These are phyloP conservation scores for Alternaria triticimaculans DNA, from an alignment of 2,329 filamentous ascomycete species.

Conservation along the genomic window DNA sequence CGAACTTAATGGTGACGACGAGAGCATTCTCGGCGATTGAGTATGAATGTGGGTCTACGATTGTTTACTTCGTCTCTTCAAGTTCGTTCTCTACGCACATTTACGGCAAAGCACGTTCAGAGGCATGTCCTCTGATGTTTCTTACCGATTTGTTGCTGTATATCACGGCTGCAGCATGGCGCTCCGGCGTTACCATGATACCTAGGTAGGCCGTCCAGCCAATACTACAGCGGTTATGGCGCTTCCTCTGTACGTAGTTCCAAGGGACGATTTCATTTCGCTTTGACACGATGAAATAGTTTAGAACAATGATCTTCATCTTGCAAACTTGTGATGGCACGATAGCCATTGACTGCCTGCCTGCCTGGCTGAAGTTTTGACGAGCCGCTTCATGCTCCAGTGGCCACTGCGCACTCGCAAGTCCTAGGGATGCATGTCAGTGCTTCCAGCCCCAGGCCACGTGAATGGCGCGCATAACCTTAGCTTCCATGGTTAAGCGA, in stretches of 20 bases:
- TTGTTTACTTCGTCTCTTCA: not conserved
- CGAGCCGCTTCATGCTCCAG: not conserved
- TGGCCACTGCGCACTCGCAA: not conserved
- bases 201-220: not conserved
- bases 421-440: not conserved
- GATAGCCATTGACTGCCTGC: not conserved
- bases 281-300: not conserved
- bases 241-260: not conserved
- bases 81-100: not conserved
- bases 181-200: constrained; percentile 15
- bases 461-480: not conserved
- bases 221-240: not conserved
- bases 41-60: constrained; percentile 1
- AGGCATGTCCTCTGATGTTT: not conserved
- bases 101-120: not conserved
- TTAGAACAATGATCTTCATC: not conserved
- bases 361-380: not conserved
- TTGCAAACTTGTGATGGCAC: not conserved
- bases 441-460: not conserved
- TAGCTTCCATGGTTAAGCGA: not conserved
- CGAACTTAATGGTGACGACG: constrained; percentile 42
- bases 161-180: constrained; percentile 12
- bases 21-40: constrained; percentile 53
- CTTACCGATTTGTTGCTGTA: not conserved
- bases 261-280: not conserved